Evolutionary conservation across 1,284 basidiomycete genomes (phyloP), one percentile per base, ranked within the genome.

Genomic region (Tranzscheliella williamsii): DNA sequence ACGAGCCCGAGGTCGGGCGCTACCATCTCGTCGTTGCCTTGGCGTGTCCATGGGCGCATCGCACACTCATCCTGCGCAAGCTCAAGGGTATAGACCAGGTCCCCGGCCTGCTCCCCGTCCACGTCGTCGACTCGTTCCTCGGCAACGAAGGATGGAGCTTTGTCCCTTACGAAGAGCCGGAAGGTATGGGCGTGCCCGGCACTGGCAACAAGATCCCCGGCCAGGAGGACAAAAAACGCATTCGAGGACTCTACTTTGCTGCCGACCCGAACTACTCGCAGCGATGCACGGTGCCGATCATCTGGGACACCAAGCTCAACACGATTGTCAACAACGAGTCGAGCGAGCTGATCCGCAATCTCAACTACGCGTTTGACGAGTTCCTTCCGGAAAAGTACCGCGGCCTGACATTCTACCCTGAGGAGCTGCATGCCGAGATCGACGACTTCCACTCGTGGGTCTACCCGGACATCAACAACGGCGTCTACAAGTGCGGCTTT

Each of bases 281-380:
- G 31, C 65, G 75, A 24, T 71, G 65, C 49, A 79, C 78, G 3
- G 78, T 79, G 20, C 93, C 94, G n/a, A 81, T 93, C 38, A 81
- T 97, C 2, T 98, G 91, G 90, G 95, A 97, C 81, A 94, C 87
- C 81, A 89, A 95, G 79, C 81, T 79, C 30, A 80, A 87, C 48
- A 91, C 89, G 27, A 89, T 98, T 65, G 95, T 98, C 46, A 95
- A 90, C 81, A 98, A 76, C 61, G 75, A 78, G 50, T 78, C 76
- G 3, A 60, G 63, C 20, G 78, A 79, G 32, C 60, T 97, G 72
- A 91, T 97, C 70, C 86, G 94, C 43, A 89, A 92, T 35, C 84
- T 96, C 79, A 95, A 95, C 79, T 82, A 49, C 18, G 52, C 48
- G 9, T 78, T 78, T 29, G 70, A 78, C 45, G 69, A 76, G 7